These are phyloP conservation scores for Podosphaera leucotricha DNA, from an alignment of 2,329 filamentous ascomycete genomes.

Conservation along the genomic window DNA sequence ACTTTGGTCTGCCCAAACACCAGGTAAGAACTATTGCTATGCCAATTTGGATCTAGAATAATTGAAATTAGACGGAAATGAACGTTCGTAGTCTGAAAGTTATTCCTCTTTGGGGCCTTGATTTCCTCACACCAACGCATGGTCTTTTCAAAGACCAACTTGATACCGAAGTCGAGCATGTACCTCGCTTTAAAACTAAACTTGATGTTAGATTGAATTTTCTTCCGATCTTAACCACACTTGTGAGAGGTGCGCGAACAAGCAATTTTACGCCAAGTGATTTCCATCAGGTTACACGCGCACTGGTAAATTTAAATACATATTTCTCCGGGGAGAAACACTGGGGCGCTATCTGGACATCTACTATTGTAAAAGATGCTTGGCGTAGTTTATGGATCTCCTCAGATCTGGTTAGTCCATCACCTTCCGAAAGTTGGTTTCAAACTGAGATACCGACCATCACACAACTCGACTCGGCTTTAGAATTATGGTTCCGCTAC, in stretches of 20 bases:
- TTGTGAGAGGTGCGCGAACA: conserved; percentile 26
- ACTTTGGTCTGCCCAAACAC: conserved; percentile 22
- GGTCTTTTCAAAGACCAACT: conserved; percentile 24
- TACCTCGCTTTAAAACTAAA: conserved; percentile 2
- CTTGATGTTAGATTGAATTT: conserved; percentile 27
- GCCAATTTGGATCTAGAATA: background rate
- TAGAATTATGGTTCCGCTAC: conserved; percentile 23
- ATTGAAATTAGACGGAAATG: conserved; percentile 3
- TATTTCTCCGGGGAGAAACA: conserved; percentile 20
- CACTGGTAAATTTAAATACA: conserved; percentile 11
- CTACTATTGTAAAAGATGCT: conserved; percentile 21
- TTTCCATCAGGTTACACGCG: conserved; percentile 17
- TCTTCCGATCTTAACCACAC: conserved; percentile 24
- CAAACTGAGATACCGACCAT: conserved; percentile 22
- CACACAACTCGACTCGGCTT: conserved; percentile 21
- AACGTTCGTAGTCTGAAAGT: conserved; percentile 26
- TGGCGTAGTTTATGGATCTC: conserved; percentile 23
- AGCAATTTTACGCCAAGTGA: conserved; percentile 22
- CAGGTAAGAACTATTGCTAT: conserved; percentile 13
- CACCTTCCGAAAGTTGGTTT: conserved; percentile 19
- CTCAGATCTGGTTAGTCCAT: conserved; percentile 20
- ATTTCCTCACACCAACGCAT: conserved; percentile 25
- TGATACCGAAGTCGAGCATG: conserved; percentile 22
- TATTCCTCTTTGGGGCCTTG: conserved; percentile 25
- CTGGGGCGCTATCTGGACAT: conserved; percentile 24